These are phyloP conservation scores for Halteria grandinella DNA, from an alignment of 73 alveolate species.

Conservation along the genomic window DNA sequence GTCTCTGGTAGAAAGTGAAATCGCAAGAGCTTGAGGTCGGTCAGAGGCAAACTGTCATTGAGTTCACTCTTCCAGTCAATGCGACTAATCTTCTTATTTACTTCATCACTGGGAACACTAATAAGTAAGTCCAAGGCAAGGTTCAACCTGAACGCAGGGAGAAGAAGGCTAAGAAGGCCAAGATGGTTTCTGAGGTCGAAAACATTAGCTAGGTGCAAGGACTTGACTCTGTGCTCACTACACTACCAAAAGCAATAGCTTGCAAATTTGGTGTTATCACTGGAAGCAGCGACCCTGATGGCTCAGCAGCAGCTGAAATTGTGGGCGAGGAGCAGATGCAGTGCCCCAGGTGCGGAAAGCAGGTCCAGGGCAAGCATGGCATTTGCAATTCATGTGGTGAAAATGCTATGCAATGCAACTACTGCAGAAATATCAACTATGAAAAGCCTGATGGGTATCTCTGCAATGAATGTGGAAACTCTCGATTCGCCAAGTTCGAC, in stretches of 20 bases:
- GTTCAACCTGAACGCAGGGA: no score
- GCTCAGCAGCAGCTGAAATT: neutral
- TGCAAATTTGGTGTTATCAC: neutral
- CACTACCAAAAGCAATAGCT: conserved; percentile 10
- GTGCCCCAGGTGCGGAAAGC: conserved; percentile 72
- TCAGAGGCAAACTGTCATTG: neutral
- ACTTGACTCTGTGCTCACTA: conserved; percentile 14
- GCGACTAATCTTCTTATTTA: conserved; percentile 50
- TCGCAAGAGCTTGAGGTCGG: conserved; percentile 44
- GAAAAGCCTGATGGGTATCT: conserved; percentile 69
- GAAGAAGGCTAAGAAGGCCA: no score
- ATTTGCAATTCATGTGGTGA: conserved; percentile 65
- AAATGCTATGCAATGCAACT: conserved; percentile 67
- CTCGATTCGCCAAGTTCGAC: conserved; percentile 60
- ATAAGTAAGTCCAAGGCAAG: conserved; percentile 22
- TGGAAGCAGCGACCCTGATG: conserved; percentile 1
- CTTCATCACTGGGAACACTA: conserved; percentile 19
- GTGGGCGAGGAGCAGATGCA: conserved; percentile 39
- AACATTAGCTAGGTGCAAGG: neutral
- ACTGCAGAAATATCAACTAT: conserved; percentile 70
- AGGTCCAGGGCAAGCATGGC: conserved; percentile 65
- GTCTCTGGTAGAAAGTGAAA: conserved; percentile 45
- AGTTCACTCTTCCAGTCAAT: conserved; percentile 45
- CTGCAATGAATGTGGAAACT: conserved; percentile 73
- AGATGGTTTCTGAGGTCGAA: neutral